Evolutionary conservation across 1,284 basidiomycete genomes (phyloP), one percentile per base, ranked within the genome.

Genomic region (Microbotryum lychnidis-dioicae): DNA sequence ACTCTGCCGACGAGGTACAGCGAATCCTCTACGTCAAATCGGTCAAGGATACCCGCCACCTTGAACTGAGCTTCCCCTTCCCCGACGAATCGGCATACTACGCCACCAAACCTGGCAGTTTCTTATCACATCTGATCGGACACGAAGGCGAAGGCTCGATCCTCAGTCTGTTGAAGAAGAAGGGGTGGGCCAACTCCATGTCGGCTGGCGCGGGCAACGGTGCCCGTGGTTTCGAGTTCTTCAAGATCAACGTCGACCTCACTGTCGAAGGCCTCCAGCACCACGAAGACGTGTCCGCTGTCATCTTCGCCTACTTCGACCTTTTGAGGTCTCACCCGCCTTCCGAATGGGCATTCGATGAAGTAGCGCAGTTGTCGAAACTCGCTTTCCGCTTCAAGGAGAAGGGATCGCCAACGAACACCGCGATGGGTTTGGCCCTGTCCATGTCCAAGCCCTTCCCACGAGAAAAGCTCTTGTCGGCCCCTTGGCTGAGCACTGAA

Each of bases 91-190:
- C 83, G 6, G 84, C 86, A 1, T 78, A 84, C 52, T 96, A 88
- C 83, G 63, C 58, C 1, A 56, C 58, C 31, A 69, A 82, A 78
- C 94, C 96, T 2, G 84, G 81, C 4, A 78, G 83, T 65, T 88
- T 92, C 74, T 73, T 98, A 21, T 81, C 85, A 3, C 91, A 97
- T 75, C 86, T 96, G 72, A 77, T 97, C 54, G 96, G 96, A 0
- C 94, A 99, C 75, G 97, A 99, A 77, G 97, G 96, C 4, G 85
- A 87, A 46, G 96, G 96, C 1, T 97, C 92, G 1, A 78, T 98
- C 49, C 82, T 93, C 69, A 91, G 91, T 1, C 91, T 92, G 75
- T 80, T 99, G 65, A 98, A 97, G 79, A 80, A 82, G 69, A 87
- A 88, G 73, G 91, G 93, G 6, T 97, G 93, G 93, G 84, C 87